Evolutionary conservation across 768 basidiomycete species (phyloP).

Genomic region (Pisolithus marmoratus): DNA sequence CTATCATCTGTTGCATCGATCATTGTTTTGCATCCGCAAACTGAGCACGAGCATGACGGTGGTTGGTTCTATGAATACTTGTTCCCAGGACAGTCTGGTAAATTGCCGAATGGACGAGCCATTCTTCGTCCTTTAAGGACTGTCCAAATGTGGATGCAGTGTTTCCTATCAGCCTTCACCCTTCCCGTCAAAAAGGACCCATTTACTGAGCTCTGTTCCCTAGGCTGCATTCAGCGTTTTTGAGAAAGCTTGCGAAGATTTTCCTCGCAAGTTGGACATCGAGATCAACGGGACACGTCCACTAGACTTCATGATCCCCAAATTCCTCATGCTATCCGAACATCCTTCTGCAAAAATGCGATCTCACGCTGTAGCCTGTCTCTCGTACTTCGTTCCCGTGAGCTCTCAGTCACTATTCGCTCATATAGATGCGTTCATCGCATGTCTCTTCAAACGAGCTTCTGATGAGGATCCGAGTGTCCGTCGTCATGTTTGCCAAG

Average conservation of each 20-base stretch:
- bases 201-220: conserved; percentile 11
- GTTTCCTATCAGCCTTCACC: background rate
- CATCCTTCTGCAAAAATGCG: conserved; percentile 87
- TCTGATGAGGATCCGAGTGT: conserved; percentile 92
- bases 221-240: conserved; percentile 92
- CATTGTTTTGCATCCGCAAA: background rate
- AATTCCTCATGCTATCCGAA: conserved; percentile 85
- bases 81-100: background rate
- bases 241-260: conserved; percentile 95
- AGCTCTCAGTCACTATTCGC: conserved; percentile 81
- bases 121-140: background rate
- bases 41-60: background rate
- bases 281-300: conserved; percentile 91
- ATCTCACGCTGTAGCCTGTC: conserved; percentile 86
- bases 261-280: conserved; percentile 90
- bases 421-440: conserved; percentile 91
- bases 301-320: conserved; percentile 94
- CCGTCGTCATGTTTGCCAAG: conserved; percentile 92
- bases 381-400: conserved; percentile 90
- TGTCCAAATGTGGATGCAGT: background rate
- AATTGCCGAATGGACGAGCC: background rate
- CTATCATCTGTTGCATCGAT: background rate
- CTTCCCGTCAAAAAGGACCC: background rate
- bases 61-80: background rate
- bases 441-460: conserved; percentile 89